Evolutionary conservation across 169 alveolate genomes (phyloP), one percentile per base, ranked within the genome.

Genomic region (Plasmodium inui): DNA sequence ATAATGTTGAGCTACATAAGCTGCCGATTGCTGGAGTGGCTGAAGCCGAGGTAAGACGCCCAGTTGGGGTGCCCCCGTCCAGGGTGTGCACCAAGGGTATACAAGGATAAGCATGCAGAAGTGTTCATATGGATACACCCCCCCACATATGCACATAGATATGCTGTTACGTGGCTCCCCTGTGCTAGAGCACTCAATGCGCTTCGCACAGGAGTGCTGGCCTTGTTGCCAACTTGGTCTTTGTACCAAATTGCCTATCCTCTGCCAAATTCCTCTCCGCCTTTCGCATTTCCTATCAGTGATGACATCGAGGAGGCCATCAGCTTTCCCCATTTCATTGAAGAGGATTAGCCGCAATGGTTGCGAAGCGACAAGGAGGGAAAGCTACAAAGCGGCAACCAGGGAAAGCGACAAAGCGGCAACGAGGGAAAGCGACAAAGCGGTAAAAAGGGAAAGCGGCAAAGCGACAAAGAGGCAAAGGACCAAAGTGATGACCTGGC

Each of bases 291-390:
- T n/a, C 30, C 17, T 17, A 34, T 50, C 70, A 92, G 95, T 53
- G 37, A 92, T 30, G 80, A 67, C 32, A 83, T 83, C 32, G 95
- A 83, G 61, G 92, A 92, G 30, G 95, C 67, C 14, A 76, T 84
- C 61, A 83, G 88, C 82, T 92, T 83, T 57, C 92, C 93, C 14
- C 92, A 84, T 39, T 74, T 83, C 22, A 46, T 79, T 7, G 95
- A 83, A 30, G 92, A 82, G 14, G 92, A 71, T 50, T 79, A 84
- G 57, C 57, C 57, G 57, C 57, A 28, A 6, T 7, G 12, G 74
- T 61, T 34, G 26, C 9, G 19, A 61, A 17, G 9, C 28, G 74
- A 14, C 2, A 5, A 14, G 10, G 71, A 22, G 71, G 26, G 1
- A 55, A n/a, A n/a, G 71, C 14, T 1, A 3, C 2, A 4, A 53